Evolutionary conservation across 2,329 filamentous ascomycete species (phyloP).

Genomic region (Trichoderma endophyticum): DNA sequence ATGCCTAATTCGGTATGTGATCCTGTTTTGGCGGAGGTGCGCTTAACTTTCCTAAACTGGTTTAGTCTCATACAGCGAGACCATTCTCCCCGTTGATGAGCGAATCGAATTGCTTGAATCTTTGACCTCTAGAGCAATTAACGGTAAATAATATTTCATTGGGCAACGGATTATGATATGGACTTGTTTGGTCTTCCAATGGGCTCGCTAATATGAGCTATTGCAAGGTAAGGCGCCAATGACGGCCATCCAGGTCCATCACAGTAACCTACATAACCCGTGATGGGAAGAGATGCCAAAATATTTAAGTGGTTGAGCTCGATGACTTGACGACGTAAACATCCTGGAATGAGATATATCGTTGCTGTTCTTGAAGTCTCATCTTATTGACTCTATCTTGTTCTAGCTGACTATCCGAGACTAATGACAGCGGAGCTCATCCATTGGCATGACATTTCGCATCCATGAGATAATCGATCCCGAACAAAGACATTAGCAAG

Average conservation of each 20-base stretch:
- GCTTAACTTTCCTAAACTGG: background rate
- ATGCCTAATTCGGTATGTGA: background rate
- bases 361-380: too few species aligned
- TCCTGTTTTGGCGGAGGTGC: background rate
- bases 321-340: too few species aligned
- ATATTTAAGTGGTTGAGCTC: too few species aligned
- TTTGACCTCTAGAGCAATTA: background rate
- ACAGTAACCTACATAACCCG: background rate
- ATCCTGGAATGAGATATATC: too few species aligned
- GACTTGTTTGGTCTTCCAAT: background rate
- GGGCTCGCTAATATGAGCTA: background rate
- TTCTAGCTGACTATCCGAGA: background rate
- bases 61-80: background rate
- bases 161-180: background rate
- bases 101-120: background rate
- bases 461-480: background rate
- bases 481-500: background rate
- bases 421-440: background rate
- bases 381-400: background rate
- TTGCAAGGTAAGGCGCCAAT: background rate
- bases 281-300: too few species aligned
- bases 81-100: background rate
- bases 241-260: background rate
- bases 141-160: background rate
- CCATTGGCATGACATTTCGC: background rate